Base-by-base conservation (phyloP, 1,284 basidiomycete species). In the Ceratobasidium sp. region DNA sequence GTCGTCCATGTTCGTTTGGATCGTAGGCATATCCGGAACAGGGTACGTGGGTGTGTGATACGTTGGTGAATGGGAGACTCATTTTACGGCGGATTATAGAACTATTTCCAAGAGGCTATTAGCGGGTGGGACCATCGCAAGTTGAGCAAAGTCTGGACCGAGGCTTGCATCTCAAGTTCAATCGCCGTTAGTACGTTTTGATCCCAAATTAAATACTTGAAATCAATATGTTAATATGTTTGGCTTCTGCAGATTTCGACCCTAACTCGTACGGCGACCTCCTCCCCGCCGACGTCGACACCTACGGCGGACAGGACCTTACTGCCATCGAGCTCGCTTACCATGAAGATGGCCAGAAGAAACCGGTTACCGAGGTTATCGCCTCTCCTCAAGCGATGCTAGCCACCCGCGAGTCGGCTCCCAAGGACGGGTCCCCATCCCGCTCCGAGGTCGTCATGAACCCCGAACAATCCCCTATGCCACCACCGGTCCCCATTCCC, bases 1-100 rank as follows among this genome's bases (percentile, higher is more conserved):
- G 81, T 87, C 39, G 84, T 87, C 24, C 86, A 88, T 79, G 87
- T 87, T 39, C 77, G 85, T 1, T 74, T 85, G 34, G 84, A 86
- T 77, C 81, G 83, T 1, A 68, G 56, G 78, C 76, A 34, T 65
- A 79, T 58, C 58, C 74, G 64, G 9, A 53, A 58, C 27, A 41
- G 58, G 39, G 74, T 68, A 31, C 2, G 62, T 39, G 9, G 34
- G 27, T 9, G 13, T 46, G 43, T 46, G 2, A 46, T 9, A 46
- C 2, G 11, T 9, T 46, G 13, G 13, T 13, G 19, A 19, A 46
- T 19, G 13, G 5, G 19, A 3, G 11, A 9, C 43, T 46, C 4
- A 46, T 46, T 46, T 13, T 2, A 46, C 13, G 13, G 19, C 2
- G 11, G 19, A 3, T 46, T 19, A 19, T 46, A 46, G 43, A 46